Conservation (phyloP, 768 basidiomycete genomes). For the Chalciporus pseudorubinellus region DNA sequence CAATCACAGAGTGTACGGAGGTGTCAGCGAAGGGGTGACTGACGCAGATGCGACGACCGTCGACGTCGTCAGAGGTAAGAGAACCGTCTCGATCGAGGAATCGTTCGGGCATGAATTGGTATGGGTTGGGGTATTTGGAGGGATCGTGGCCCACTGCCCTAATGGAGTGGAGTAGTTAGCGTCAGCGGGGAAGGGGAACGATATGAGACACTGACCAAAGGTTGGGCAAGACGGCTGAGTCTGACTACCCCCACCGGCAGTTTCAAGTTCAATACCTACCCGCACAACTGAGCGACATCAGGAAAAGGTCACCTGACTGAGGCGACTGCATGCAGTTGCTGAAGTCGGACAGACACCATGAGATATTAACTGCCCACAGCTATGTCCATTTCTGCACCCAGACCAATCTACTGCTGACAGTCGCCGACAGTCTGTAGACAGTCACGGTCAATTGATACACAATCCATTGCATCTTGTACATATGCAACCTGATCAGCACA, state of each 20-base stretch:
- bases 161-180: not conserved
- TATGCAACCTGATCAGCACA: too few relatives aligned
- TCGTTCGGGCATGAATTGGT: slow-evolving; percentile 36
- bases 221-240: not conserved
- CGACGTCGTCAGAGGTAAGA: slow-evolving; percentile 1
- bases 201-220: not conserved
- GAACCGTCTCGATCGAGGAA: slow-evolving; percentile 29
- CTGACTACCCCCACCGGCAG: not conserved
- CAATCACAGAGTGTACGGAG: slow-evolving; percentile 10
- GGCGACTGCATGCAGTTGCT: too few relatives aligned
- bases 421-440: too few relatives aligned
- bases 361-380: too few relatives aligned
- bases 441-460: too few relatives aligned
- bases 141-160: slow-evolving; percentile 11
- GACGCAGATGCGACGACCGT: slow-evolving; percentile 18
- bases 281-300: not conserved
- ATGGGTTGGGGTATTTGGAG: slow-evolving; percentile 34
- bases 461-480: too few relatives aligned
- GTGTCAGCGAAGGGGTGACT: slow-evolving; percentile 16
- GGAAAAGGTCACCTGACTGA: too few relatives aligned
- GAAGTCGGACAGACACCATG: too few relatives aligned
- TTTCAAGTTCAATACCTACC: not conserved
- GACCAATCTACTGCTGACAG: too few relatives aligned
- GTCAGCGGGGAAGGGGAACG: too few relatives aligned
- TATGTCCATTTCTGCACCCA: too few relatives aligned